Conservation (phyloP, 1,284 basidiomycete species). For the Phaffia rhodozyma region DNA sequence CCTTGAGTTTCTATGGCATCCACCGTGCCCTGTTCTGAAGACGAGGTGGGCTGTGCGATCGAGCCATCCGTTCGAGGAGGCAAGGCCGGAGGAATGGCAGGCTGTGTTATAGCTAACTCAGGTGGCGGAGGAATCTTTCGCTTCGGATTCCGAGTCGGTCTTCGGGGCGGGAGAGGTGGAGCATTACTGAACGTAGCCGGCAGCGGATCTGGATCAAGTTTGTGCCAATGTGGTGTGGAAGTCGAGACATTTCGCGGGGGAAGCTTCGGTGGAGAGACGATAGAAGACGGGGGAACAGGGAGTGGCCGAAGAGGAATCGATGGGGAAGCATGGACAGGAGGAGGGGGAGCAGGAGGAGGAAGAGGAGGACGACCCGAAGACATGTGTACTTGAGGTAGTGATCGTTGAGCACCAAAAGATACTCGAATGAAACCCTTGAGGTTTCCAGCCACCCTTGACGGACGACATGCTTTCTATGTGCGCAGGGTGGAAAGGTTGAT, state of each 20-base stretch:
- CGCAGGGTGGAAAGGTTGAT: too few relatives aligned
- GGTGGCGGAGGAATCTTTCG: neutral
- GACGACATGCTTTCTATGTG: too few relatives aligned
- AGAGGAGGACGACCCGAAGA: neutral
- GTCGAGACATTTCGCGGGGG: conserved; percentile 1
- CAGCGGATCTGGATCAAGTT: neutral
- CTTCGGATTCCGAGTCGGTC: neutral
- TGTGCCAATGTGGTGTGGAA: neutral
- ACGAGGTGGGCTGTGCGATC: neutral
- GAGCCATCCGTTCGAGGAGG: neutral
- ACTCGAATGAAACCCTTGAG: too few relatives aligned
- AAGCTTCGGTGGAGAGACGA: neutral
- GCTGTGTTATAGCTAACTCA: neutral
- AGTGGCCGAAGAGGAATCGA: too few relatives aligned
- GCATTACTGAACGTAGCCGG: neutral
- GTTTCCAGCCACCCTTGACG: too few relatives aligned
- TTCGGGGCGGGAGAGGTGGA: neutral
- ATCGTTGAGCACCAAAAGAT: neutral
- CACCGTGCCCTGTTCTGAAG: neutral
- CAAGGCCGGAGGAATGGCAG: neutral
- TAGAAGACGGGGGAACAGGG: neutral
- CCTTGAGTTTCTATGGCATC: neutral
- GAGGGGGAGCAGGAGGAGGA: neutral
- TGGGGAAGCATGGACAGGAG: neutral
- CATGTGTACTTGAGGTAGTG: neutral